Percentiles rank a stretch among this genome's conserved stretches.
Conservation (phyloP, 352 stramenopile species). For the Pythium apleroticum region DNA sequence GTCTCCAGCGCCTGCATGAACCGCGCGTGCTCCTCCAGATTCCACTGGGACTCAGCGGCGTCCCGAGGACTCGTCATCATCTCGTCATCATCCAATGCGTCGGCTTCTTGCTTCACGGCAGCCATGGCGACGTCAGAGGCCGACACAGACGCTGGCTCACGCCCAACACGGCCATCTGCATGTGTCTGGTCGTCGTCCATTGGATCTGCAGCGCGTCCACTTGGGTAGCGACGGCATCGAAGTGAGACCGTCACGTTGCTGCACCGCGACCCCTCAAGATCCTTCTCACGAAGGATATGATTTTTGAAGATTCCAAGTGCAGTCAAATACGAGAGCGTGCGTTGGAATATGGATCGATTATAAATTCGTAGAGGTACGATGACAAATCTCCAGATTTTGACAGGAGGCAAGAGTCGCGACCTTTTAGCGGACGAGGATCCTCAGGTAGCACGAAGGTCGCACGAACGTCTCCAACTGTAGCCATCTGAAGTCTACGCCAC, state of each 20-base stretch:
- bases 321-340: not conserved
- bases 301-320: not conserved
- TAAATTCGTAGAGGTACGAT: slow-evolving; percentile 4
- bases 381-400: slow-evolving; percentile 16
- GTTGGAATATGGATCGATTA: slow-evolving; percentile 3
- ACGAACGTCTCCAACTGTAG: slow-evolving; percentile 15
- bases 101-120: slow-evolving; percentile 4
- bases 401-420: slow-evolving; percentile 19
- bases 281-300: not conserved
- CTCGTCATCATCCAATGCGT: slow-evolving; percentile 9
- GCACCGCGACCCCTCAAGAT: not conserved
- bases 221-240: not conserved
- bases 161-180: not conserved
- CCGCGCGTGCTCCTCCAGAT: slow-evolving; percentile 64
- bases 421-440: slow-evolving; percentile 19
- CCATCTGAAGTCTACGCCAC: slow-evolving; percentile 12
- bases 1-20: slow-evolving; percentile 84
- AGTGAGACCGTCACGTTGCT: slow-evolving; percentile 6
- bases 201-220: slow-evolving; percentile 5
- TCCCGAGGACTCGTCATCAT: slow-evolving; percentile 19
- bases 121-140: not conserved
- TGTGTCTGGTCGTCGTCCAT: slow-evolving; percentile 9
- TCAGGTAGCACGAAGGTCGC: slow-evolving; percentile 26
- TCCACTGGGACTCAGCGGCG: slow-evolving; percentile 35
- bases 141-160: not conserved